phyloP scores from a whole-genome alignment of 495 filamentous ascomycete species.

The Trichoderma asperelloides region DNA sequence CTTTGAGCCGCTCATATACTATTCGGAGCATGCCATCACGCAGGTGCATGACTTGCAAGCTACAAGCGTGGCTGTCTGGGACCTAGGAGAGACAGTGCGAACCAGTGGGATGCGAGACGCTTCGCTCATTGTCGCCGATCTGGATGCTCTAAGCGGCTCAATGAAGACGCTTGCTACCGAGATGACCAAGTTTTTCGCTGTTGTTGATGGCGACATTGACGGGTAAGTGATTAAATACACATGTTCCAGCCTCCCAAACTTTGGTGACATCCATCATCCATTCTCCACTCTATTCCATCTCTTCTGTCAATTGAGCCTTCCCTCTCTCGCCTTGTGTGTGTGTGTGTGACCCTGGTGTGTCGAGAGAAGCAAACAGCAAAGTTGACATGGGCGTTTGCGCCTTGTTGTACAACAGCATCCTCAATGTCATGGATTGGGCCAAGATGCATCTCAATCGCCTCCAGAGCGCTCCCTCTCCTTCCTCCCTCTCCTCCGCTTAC shows the following conservation, averaged over 20 bases:
- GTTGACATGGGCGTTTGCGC: conserved; percentile 8
- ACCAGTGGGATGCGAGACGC: conserved; percentile 84
- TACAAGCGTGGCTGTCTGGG: conserved; percentile 84
- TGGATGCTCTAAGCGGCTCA: conserved; percentile 74
- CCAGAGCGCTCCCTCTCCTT: conserved; percentile 35
- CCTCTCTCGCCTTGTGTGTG: neutral
- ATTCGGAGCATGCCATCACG: conserved; percentile 76
- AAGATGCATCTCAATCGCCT: conserved; percentile 62
- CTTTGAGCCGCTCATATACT: conserved; percentile 86
- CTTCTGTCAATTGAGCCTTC: neutral
- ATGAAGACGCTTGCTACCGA: conserved; percentile 74
- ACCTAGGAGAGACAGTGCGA: conserved; percentile 78
- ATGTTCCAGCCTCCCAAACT: neutral
- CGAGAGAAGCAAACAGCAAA: conserved; percentile 1
- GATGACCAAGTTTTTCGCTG: conserved; percentile 79
- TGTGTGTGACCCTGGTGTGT: neutral
- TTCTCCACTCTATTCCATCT: neutral
- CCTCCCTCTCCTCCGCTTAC: conserved; percentile 54
- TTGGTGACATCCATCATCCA: neutral
- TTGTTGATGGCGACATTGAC: conserved; percentile 86
- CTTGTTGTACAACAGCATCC: conserved; percentile 42
- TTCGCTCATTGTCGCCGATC: conserved; percentile 71
- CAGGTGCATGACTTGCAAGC: conserved; percentile 82
- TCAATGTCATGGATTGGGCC: conserved; percentile 93
- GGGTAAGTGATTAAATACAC: conserved; percentile 30